Evolutionary conservation across 176 grass and related monocot species (phyloP).

Genomic region (Musa troglodytarum): DNA sequence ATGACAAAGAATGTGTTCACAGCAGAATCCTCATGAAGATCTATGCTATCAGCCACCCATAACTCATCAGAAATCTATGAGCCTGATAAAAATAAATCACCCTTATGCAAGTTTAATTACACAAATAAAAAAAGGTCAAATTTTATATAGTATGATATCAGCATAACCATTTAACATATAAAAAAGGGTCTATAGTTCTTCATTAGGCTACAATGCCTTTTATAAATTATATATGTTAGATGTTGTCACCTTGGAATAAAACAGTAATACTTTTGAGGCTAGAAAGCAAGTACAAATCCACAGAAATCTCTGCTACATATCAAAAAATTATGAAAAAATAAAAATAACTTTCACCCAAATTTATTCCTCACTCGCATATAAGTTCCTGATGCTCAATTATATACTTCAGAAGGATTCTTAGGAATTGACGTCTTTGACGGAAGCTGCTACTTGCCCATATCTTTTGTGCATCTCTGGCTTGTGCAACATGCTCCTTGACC

Average conservation of each 20-base stretch:
- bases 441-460: constrained; percentile 93
- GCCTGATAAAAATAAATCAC: neutral
- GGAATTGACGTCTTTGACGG: constrained; percentile 87
- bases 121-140: neutral
- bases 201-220: neutral
- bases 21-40: neutral
- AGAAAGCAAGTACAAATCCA: neutral
- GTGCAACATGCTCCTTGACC: constrained; percentile 82
- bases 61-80: neutral
- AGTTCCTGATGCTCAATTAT: constrained; percentile 97
- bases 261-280: neutral
- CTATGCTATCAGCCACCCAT: neutral
- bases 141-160: neutral
- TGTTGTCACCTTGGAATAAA: neutral
- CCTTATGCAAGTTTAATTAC: neutral
- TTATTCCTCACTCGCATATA: constrained; percentile 85
- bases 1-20: neutral
- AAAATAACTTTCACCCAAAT: neutral
- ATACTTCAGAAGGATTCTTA: constrained; percentile 91
- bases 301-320: no score
- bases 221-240: neutral
- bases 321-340: neutral
- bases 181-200: neutral
- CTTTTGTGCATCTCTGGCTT: constrained; percentile 91
- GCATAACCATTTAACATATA: neutral